A percentile compares a stretch with the other conserved stretches of the same genome.
Conservation (phyloP, 805 yeast genomes). For the Sugiyamaella lignohabitans region DNA sequence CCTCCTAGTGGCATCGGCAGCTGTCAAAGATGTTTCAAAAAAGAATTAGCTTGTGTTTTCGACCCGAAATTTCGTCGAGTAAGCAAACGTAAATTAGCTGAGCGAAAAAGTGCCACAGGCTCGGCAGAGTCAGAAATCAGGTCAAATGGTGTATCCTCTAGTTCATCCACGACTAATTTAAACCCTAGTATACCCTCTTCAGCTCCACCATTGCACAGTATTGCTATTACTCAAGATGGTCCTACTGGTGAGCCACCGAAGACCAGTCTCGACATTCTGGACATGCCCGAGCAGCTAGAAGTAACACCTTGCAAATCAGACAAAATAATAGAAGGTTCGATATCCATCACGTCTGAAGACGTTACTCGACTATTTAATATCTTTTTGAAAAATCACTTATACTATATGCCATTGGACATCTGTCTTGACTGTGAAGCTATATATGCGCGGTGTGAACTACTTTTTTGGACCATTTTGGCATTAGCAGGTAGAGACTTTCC, state of each 20-base stretch:
- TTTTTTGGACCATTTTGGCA: constrained; percentile 7
- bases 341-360: neutral
- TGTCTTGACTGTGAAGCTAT: constrained; percentile 6
- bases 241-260: neutral
- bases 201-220: neutral
- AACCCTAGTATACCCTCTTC: too few relatives aligned
- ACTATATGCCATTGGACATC: constrained; percentile 6
- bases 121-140: too few relatives aligned
- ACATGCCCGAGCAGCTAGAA: constrained; percentile 2
- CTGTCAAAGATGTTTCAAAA: constrained; percentile 6
- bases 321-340: neutral
- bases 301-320: constrained; percentile 3
- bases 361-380: constrained; percentile 5
- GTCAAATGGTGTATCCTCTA: neutral
- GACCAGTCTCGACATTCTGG: too few relatives aligned
- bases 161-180: neutral
- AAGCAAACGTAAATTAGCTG: neutral
- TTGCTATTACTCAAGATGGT: neutral
- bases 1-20: constrained; percentile 1
- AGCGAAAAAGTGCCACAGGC: too few relatives aligned
- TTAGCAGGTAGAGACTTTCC: constrained; percentile 4
- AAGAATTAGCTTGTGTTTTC: constrained; percentile 4
- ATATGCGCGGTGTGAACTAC: constrained; percentile 2
- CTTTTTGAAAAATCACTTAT: constrained; percentile 1
- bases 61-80: constrained; percentile 7